These are phyloP conservation scores for Trametes sanguinea DNA, from an alignment of 768 basidiomycete species.

Conservation along the genomic window DNA sequence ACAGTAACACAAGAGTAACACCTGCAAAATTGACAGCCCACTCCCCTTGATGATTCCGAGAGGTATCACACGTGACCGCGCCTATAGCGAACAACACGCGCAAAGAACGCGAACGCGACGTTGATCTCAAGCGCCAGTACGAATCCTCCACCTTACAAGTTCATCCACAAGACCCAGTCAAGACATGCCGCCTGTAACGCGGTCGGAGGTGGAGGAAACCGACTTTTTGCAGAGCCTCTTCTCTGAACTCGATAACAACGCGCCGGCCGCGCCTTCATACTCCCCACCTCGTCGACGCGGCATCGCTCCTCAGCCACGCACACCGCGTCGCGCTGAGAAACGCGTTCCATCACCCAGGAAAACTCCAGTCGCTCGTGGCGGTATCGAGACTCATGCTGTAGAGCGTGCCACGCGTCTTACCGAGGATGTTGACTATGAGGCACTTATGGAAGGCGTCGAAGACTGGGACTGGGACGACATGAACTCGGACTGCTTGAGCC, in stretches of 20 bases:
- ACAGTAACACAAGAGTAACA: too few relatives aligned
- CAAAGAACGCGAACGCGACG: constrained; percentile 23
- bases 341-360: background rate
- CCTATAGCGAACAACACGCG: constrained; percentile 4
- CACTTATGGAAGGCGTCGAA: constrained; percentile 65
- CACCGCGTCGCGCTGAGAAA: constrained; percentile 1
- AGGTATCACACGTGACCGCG: constrained; percentile 22
- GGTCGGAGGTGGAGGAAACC: constrained; percentile 50
- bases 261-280: constrained; percentile 36
- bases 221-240: constrained; percentile 60
- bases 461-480: constrained; percentile 70
- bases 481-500: constrained; percentile 50
- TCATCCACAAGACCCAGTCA: too few relatives aligned
- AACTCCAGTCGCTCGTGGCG: background rate
- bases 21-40: too few relatives aligned
- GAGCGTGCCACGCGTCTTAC: background rate
- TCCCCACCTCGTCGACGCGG: constrained; percentile 15
- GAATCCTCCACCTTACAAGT: too few relatives aligned
- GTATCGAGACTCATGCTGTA: background rate
- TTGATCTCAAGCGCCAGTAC: background rate
- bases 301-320: constrained; percentile 11
- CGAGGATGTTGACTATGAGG: constrained; percentile 45
- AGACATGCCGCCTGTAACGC: constrained; percentile 40
- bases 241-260: constrained; percentile 51
- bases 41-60: too few relatives aligned